Percentiles rank a stretch among this genome's conserved stretches.
These are phyloP conservation scores for Tulasnella sp. DNA, from an alignment of 768 basidiomycete species.

Conservation along the genomic window DNA sequence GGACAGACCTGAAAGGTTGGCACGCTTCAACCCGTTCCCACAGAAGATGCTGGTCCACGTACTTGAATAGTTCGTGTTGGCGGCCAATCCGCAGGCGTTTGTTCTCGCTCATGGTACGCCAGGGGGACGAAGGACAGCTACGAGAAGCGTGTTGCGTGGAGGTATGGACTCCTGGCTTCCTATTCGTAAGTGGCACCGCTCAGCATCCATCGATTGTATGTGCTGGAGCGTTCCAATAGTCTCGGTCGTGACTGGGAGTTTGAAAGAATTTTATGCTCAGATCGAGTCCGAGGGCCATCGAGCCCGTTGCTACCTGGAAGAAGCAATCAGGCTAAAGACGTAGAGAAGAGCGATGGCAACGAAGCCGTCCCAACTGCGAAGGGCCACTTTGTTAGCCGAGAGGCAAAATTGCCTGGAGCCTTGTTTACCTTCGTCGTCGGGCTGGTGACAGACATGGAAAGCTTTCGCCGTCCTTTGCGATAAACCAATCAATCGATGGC, in stretches of 20 bases:
- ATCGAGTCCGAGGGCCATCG: neutral
- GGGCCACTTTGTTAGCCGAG: too few species aligned
- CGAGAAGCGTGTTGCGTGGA: neutral
- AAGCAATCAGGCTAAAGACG: neutral
- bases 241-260: neutral
- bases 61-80: neutral
- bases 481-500: too few species aligned
- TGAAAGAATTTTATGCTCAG: neutral
- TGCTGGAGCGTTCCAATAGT: neutral
- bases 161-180: neutral
- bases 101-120: neutral
- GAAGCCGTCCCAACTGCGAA: neutral
- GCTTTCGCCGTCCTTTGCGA: neutral
- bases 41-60: constrained; percentile 2
- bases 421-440: neutral
- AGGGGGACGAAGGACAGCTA: neutral
- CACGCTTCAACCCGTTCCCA: neutral
- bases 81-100: neutral
- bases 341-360: neutral
- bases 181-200: neutral
- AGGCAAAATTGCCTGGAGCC: neutral
- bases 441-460: neutral
- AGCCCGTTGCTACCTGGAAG: neutral
- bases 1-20: neutral
- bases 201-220: neutral